Conservation (phyloP, 2,329 filamentous ascomycete genomes). For the Paradendryphiella salina region DNA sequence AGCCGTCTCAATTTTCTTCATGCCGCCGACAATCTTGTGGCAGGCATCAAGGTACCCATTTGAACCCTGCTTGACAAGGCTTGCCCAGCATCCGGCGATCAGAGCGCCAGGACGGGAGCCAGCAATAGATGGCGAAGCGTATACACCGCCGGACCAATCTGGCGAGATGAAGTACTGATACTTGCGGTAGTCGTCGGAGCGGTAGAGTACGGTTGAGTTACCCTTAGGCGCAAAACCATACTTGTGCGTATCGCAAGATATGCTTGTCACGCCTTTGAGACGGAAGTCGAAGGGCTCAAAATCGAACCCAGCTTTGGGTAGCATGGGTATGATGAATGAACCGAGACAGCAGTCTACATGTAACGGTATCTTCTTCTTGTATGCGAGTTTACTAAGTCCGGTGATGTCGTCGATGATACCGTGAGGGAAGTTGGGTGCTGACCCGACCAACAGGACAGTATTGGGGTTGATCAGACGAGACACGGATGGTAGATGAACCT, state of each 20-base stretch:
- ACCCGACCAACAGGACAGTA: conserved; percentile 89
- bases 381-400: conserved; percentile 78
- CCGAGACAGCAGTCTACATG: conserved; percentile 98
- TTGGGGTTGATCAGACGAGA: conserved; percentile 89
- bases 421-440: conserved; percentile 96
- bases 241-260: conserved; percentile 97
- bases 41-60: conserved; percentile 85
- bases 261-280: conserved; percentile 89
- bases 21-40: conserved; percentile 81
- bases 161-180: conserved; percentile 97
- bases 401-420: conserved; percentile 96
- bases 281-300: conserved; percentile 89
- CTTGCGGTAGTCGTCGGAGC: conserved; percentile 72
- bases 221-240: conserved; percentile 99
- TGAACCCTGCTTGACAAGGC: conserved; percentile 85
- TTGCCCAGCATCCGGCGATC: conserved; percentile 95
- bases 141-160: conserved; percentile 94
- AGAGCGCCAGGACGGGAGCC: conserved; percentile 90
- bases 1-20: conserved; percentile 77
- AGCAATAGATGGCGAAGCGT: conserved; percentile 88
- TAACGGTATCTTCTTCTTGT: conserved; percentile 77
- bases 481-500: conserved; percentile 78
- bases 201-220: conserved; percentile 91
- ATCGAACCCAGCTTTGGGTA: conserved; percentile 91
- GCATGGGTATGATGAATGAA: conserved; percentile 90